Evolutionary conservation across 2,329 filamentous ascomycete species (phyloP).

Genomic region (Phyllosticta ampelicida): DNA sequence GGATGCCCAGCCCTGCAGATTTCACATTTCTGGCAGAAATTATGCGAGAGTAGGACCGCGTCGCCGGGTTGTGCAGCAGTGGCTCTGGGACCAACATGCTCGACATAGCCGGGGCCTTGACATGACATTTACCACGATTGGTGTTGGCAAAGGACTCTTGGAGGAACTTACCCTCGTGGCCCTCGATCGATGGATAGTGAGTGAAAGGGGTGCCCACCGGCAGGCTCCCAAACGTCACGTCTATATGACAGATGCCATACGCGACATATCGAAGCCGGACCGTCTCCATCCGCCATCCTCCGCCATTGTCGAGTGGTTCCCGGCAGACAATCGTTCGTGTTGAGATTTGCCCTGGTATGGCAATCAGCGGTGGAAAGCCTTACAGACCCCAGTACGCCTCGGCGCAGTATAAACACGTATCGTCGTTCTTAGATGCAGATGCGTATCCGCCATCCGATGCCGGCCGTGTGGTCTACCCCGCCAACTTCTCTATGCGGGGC

Average conservation of each 20-base stretch:
- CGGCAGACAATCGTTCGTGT: slow-evolving; percentile 29
- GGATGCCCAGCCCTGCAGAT: slow-evolving; percentile 36
- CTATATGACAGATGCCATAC: slow-evolving; percentile 46
- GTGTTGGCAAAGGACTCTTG: no score
- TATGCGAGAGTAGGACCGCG: slow-evolving; percentile 38
- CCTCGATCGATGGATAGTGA: slow-evolving; percentile 39
- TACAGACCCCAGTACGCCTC: no score
- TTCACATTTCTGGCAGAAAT: slow-evolving; percentile 38
- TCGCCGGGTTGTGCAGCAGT: slow-evolving; percentile 35
- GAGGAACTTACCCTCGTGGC: slow-evolving; percentile 41
- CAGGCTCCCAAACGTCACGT: slow-evolving; percentile 36
- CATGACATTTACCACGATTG: neutral
- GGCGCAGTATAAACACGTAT: no score
- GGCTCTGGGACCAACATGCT: slow-evolving; percentile 32
- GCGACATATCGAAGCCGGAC: slow-evolving; percentile 34
- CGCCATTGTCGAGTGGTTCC: slow-evolving; percentile 24
- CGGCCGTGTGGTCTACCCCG: no score
- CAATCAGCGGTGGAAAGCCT: no score
- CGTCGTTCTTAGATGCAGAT: no score
- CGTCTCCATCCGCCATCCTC: slow-evolving; percentile 30
- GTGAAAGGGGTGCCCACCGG: slow-evolving; percentile 19
- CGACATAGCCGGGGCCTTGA: slow-evolving; percentile 35
- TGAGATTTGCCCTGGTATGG: neutral
- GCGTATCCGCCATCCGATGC: no score
- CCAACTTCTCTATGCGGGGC: no score